Evolutionary conservation across 2,329 filamentous ascomycete species (phyloP), one percentile per base, ranked within the genome.

Genomic region (Beauveria varroae): DNA sequence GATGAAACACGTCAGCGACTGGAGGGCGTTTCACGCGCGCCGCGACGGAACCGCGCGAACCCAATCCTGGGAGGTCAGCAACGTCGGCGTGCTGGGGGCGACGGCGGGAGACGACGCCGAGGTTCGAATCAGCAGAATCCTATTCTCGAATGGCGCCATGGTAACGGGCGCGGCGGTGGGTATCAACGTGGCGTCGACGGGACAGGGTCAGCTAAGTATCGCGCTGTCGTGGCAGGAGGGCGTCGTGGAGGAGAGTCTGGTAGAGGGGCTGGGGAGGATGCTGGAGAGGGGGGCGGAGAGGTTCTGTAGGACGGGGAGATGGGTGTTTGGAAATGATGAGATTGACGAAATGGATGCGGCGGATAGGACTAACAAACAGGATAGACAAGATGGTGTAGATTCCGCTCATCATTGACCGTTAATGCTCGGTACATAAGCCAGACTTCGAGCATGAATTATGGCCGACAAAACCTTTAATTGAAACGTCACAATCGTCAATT

Each of bases 21-120:
- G 77, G 71, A 68, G 70, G 44, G 65, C 67, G 1, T 78, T 74
- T 63, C 79, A 78, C 64, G 63, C 66, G 4, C 66, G 68, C 1
- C 78, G 77, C 65, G 67, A 82, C 18, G 80, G 80, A 1, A 68
- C 72, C 58, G 65, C 70, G 14, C 75, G 81, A 10, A 68, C 72
- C 2, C 65, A 66, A 3, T 78, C 79, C 1, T 85, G 81, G 77
- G 78, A 80, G 63, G 66, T 85, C 5, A 83, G 79, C 63, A 86
- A 85, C 65, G 63, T 84, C 5, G 82, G 83, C 1, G 71, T 72
- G 16, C 66, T 80, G 40, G 26, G n/a, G 30, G 26, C 28, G 28
- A 61, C 1, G 62, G 51, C 3, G 77, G 75, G 74, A 66, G 63
- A 47, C n/a, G 30, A 34, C 12, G 30, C 30, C 30, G 30, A 34